Percentiles rank a stretch among this genome's conserved stretches.
phyloP scores from a whole-genome alignment of 176 grass and related monocot genomes.

The bread wheat (Triticum aestivum) region DNA sequence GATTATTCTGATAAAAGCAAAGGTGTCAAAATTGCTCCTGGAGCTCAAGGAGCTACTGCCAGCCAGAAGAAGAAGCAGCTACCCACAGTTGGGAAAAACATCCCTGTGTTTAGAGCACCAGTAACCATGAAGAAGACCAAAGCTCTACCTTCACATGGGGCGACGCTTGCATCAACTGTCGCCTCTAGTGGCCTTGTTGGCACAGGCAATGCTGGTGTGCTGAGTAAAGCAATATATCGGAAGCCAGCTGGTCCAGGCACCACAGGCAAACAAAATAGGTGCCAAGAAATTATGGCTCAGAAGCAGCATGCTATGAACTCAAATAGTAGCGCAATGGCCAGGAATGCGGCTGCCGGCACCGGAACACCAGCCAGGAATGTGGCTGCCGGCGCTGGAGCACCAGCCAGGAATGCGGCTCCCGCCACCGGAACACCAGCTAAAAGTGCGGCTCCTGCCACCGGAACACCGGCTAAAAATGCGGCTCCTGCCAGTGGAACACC shows the following conservation, averaged over 20 bases:
- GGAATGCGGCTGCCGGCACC: neutral
- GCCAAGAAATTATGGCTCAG: neutral
- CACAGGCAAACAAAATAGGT: neutral
- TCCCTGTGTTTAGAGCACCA: constrained; percentile 9
- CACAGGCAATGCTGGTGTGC: constrained; percentile 15
- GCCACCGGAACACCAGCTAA: neutral
- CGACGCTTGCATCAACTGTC: neutral
- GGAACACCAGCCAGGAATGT: neutral
- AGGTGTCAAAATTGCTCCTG: constrained; percentile 13
- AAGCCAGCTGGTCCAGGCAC: constrained; percentile 2
- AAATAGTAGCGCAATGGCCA: neutral
- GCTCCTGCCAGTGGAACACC: neutral
- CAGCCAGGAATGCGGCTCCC: constrained; percentile 1
- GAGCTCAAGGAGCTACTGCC: constrained; percentile 2
- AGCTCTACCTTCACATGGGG: neutral
- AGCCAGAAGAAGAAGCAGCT: constrained; percentile 22
- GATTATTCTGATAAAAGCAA: constrained; percentile 25
- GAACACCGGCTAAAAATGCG: neutral
- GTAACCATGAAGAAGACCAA: constrained; percentile 25
- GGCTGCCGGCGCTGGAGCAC: neutral
- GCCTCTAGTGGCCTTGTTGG: constrained; percentile 8
- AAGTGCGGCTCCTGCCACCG: neutral
- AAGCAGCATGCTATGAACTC: neutral
- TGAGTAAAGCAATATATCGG: constrained; percentile 22
- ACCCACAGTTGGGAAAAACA: neutral